Conservation (phyloP, 2,329 filamentous ascomycete species). For the Graphilbum fragrans region DNA sequence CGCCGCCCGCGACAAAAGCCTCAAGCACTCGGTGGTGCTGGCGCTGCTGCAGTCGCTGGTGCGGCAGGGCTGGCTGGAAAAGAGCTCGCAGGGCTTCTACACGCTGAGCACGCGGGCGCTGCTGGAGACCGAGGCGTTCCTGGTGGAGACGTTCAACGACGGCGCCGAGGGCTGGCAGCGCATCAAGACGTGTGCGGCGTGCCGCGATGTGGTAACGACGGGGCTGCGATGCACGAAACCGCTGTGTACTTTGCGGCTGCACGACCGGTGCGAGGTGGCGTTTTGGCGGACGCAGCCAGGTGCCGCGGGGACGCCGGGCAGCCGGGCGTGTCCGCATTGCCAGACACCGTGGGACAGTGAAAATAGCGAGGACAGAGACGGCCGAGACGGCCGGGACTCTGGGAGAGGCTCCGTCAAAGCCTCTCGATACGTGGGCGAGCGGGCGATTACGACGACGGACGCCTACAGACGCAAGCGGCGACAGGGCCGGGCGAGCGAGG, state of each 20-base stretch:
- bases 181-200: conserved; percentile 81
- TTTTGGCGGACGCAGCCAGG: conserved; percentile 50
- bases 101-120: conserved; percentile 64
- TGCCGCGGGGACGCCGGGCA: conserved; percentile 38
- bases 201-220: conserved; percentile 77
- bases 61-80: conserved; percentile 74
- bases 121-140: conserved; percentile 74
- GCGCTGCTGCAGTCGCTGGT: conserved; percentile 56
- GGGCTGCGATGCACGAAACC: conserved; percentile 64
- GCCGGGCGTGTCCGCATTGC: conserved; percentile 53
- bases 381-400: conserved; percentile 11
- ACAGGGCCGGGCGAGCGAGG: conserved; percentile 21
- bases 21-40: conserved; percentile 73
- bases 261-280: conserved; percentile 62
- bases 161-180: conserved; percentile 38
- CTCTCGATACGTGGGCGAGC: conserved; percentile 38
- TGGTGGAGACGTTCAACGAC: conserved; percentile 86
- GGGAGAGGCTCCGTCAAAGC: neutral
- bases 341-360: conserved; percentile 30
- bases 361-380: conserved; percentile 11
- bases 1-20: conserved; percentile 31
- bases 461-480: conserved; percentile 32
- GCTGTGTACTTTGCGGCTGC: conserved; percentile 58
- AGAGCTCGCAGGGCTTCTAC: conserved; percentile 60
- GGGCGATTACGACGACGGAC: conserved; percentile 41